phyloP scores from a whole-genome alignment of 2,329 filamentous ascomycete species.

The Eutypella sp. region DNA sequence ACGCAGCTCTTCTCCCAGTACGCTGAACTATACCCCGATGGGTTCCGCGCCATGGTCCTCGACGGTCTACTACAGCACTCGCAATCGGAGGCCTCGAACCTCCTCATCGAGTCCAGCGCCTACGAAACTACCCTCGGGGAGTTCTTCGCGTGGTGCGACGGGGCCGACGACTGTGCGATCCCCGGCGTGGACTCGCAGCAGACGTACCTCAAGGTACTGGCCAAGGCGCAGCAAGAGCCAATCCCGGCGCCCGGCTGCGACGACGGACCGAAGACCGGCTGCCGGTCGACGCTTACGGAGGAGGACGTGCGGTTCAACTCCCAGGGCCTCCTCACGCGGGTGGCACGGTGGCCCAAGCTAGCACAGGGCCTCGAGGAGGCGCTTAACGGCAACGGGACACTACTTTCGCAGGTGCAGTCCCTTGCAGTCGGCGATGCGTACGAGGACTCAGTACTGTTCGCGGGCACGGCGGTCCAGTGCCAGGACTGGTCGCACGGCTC shows the following conservation, averaged over 20 bases:
- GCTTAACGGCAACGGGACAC: conserved; percentile 30
- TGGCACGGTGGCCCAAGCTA: conserved; percentile 17
- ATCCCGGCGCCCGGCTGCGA: conserved; percentile 32
- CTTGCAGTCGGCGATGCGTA: conserved; percentile 19
- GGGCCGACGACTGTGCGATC: conserved; percentile 24
- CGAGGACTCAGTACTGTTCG: conserved; percentile 18
- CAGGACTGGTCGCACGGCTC: conserved; percentile 31
- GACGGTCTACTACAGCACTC: conserved; percentile 40
- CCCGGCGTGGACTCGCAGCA: conserved; percentile 22
- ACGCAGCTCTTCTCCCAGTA: conserved; percentile 38
- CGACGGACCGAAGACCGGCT: conserved; percentile 10
- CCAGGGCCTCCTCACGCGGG: conserved; percentile 25
- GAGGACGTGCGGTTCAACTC: conserved; percentile 29
- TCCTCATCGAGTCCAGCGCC: conserved; percentile 30
- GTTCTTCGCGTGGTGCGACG: conserved; percentile 34
- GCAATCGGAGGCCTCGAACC: conserved; percentile 27
- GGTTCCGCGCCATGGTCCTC: conserved; percentile 36
- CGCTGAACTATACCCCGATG: conserved; percentile 38
- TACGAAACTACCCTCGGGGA: conserved; percentile 31
- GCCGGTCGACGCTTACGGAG: conserved; percentile 22
- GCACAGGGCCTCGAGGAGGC: conserved; percentile 22
- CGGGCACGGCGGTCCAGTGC: conserved; percentile 31
- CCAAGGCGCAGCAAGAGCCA: conserved; percentile 24
- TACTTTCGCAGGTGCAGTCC: conserved; percentile 24
- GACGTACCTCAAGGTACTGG: conserved; percentile 22